A percentile compares a stretch with the other conserved stretches of the same genome.
Conservation (phyloP, 106 monocot species). For the Alisma plantagoaquatica region DNA sequence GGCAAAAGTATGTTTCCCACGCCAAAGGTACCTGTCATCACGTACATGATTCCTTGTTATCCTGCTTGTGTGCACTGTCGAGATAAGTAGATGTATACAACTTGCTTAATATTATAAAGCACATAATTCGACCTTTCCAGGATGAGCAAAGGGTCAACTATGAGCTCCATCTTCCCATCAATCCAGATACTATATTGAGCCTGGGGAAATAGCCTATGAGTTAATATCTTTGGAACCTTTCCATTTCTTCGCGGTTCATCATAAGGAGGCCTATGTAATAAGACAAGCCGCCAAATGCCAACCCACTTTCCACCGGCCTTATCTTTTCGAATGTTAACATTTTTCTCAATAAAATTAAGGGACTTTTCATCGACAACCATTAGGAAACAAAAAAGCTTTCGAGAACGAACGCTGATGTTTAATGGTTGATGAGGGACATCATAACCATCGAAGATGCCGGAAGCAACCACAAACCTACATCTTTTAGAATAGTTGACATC, state of each 20-base stretch:
- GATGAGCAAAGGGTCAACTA: conserved; percentile 91
- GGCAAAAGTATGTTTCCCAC: conserved; percentile 87
- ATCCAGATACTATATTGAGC: conserved; percentile 95
- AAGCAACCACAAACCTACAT: conserved; percentile 91
- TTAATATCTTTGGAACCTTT: conserved; percentile 89
- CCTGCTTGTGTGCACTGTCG: not conserved
- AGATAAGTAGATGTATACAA: too few species aligned
- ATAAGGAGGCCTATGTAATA: conserved; percentile 64
- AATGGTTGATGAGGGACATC: conserved; percentile 88
- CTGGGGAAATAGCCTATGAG: conserved; percentile 88
- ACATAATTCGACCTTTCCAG: conserved; percentile 58
- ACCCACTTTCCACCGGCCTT: conserved; percentile 83
- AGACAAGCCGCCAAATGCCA: conserved; percentile 87
- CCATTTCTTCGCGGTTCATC: conserved; percentile 98
- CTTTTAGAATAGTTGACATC: conserved; percentile 66
- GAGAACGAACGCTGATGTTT: conserved; percentile 75
- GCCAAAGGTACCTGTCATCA: conserved; percentile 76
- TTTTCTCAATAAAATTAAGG: conserved; percentile 61
- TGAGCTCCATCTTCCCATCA: conserved; percentile 98
- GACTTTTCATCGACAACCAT: conserved; percentile 92
- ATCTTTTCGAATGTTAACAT: conserved; percentile 46
- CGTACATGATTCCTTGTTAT: not conserved
- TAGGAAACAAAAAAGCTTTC: conserved; percentile 84
- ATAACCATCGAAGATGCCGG: conserved; percentile 98
- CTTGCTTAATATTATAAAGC: too few species aligned